Evolutionary conservation across 495 filamentous ascomycete genomes (phyloP), one percentile per base, ranked within the genome.

Genomic region (Friedmanniomyces simplex): DNA sequence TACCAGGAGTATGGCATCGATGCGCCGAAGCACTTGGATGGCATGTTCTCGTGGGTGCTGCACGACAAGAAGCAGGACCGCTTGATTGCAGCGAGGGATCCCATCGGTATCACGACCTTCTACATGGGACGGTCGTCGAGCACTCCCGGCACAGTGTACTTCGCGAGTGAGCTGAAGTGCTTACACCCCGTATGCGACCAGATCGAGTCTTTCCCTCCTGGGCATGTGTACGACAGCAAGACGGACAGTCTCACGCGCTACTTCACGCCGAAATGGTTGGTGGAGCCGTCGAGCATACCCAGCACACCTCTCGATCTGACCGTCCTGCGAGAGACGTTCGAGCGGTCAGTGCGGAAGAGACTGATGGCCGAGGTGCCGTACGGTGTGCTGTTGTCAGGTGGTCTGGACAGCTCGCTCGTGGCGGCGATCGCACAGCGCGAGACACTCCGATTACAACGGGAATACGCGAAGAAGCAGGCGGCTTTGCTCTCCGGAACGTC

Each of bases 281-380:
- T 72, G 84, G 88, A 97, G 60, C 84, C 85, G 12, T 73, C 73
- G 50, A 83, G 80, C 60, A 78, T 95, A 22, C 91, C 93, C 1
- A 75, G 85, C 12, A 84, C 77, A 11, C 87, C 90, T 0, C 73
- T 94, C 52, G 87, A 97, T 73, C 83, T 89, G 68, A 91, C 85
- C 74, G 55, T 77, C 14, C 75, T 98, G 57, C 82, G 93, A 50
- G 79, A 82, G 61, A 84, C 86, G 0, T 77, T 98, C 41, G 93
- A 96, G 78, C 84, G 81, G 71, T 85, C 93, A 26, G 94, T 98
- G 46, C 82, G 93, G 65, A 98, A 98, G 76, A 82, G 93, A 57
- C 76, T 98, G 66, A 98, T 98, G 93, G 93, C 93, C 20, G 93
- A 98, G 73, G 93, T 98, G 47, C 93, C 93, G 18, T 98, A 96